Evolutionary conservation across 768 basidiomycete species (phyloP).

Genomic region (Lyophyllum decastes): DNA sequence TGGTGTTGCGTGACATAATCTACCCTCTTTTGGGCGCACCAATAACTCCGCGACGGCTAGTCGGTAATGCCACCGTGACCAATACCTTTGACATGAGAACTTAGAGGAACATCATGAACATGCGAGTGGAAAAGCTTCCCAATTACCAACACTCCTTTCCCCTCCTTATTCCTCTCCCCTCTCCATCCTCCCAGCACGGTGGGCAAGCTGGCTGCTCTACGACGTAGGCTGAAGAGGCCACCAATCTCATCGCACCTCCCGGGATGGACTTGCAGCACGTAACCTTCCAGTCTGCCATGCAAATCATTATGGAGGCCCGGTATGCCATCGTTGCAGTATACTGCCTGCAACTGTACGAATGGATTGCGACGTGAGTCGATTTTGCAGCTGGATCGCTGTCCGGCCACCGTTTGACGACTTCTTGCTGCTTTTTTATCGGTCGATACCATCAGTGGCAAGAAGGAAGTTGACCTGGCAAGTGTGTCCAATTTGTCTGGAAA

Average conservation of each 20-base stretch:
- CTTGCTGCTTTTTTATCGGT: neutral
- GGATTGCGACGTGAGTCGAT: constrained; percentile 34
- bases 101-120: constrained; percentile 2
- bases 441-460: constrained; percentile 22
- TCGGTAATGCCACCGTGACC: constrained; percentile 2
- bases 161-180: neutral
- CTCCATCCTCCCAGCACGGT: neutral
- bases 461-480: constrained; percentile 37
- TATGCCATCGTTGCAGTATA: constrained; percentile 35
- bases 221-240: constrained; percentile 10
- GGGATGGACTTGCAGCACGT: constrained; percentile 11
- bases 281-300: constrained; percentile 5
- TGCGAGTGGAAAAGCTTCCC: neutral
- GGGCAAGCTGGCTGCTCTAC: constrained; percentile 8
- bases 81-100: constrained; percentile 19
- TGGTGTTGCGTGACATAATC: constrained; percentile 8
- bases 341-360: constrained; percentile 36
- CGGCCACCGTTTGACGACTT: neutral
- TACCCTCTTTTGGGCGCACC: constrained; percentile 7
- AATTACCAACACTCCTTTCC: neutral
- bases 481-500: neutral
- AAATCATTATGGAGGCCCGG: constrained; percentile 24
- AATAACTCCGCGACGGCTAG: neutral
- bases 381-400: neutral
- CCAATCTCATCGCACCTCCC: neutral